Evolutionary conservation across 2,329 filamentous ascomycete species (phyloP), one percentile per base, ranked within the genome.

Genomic region (Fusarium xyrophilum): DNA sequence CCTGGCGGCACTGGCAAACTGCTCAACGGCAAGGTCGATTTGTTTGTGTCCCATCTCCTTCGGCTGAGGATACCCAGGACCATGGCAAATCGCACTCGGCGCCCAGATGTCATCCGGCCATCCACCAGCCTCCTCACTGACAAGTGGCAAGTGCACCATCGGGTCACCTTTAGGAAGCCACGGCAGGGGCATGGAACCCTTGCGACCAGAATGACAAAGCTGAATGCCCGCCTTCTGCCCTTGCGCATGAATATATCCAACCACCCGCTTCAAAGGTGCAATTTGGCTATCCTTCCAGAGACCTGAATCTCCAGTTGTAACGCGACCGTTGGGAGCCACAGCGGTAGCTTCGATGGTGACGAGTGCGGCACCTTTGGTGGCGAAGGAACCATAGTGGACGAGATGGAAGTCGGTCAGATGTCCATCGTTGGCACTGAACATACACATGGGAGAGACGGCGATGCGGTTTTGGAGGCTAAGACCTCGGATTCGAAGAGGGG

Each of bases 231-330:
- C n/a, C 0, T 60, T 58, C 7, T 60, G 57, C 1, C 57, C 52
- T 30, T 60, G 57, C 0, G 8, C 19, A 9, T 58, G 52, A 3
- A 58, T 3, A 3, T 25, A 60, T n/a, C 19, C 28, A 4, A 48
- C 52, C 0, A 60, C 17, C 1, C 42, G 23, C 17, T 36, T 60
- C 1, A 58, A 15, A 2, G 52, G 52, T 7, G 25, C 19, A 15
- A 48, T 58, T 3, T 60, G 57, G 6, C 42, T 57, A 32, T 60
- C 42, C 4, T 12, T 25, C 57, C 57, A 60, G 4, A 60, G 40
- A 1, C 57, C 57, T 2, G 57, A 48, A 10, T 60, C 57, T 53
- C 39, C 5, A 2, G 46, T 58, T 1, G 56, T 44, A 17, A 56
- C 39, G 0, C 56, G 50, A 7, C 10, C 56, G 7, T 58, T 58